Base-by-base conservation (phyloP, 768 basidiomycete species). In the Neoboletus brunneissimus region DNA sequence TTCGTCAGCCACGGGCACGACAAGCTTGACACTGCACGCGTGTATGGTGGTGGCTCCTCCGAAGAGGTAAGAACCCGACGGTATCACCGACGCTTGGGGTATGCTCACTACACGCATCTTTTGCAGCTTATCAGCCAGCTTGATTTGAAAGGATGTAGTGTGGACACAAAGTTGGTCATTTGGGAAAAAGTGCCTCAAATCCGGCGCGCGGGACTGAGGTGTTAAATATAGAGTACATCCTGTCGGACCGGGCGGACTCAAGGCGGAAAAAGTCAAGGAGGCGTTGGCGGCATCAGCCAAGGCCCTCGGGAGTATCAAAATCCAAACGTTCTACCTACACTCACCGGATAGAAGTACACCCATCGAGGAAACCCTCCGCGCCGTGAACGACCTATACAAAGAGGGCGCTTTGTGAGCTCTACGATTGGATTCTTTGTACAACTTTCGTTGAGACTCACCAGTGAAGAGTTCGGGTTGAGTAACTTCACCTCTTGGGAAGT, bases 321-420 rank as follows among this genome's bases (percentile, higher is more conserved):
- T 54, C 16, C 51, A 61, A 32, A 57, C 47, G 12, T 32, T 53
- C 23, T 55, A 50, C 31, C 16, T 61, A 6, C 62, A 83, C 58
- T 71, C 65, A 13, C 75, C 75, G 1, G 76, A 80, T 54, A 72
- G 77, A 38, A 70, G 69, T n/a, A 75, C 72, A 1, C 76, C 77
- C 2, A 78, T 76, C 65, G 74, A 76, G 53, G 78, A 76, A 38
- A 81, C 82, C 0, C 63, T 82, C 11, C 73, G 74, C 53, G 77
- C 72, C 0, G 74, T 80, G 29, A 69, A 83, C 64, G 75, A 81
- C 27, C 69, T 82, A 7, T 67, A 82, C 72, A 74, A 78, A 58
- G 78, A 81, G 58, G 81, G 80, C 12, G 73, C 77, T 53, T 81
- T 82, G 61, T 79, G 69, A 62, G 76, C 5, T 68, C 20, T 10